A percentile compares a stretch with the other conserved stretches of the same genome.
phyloP scores from a whole-genome alignment of 345 rosid genomes.

The Luvunga scandens region DNA sequence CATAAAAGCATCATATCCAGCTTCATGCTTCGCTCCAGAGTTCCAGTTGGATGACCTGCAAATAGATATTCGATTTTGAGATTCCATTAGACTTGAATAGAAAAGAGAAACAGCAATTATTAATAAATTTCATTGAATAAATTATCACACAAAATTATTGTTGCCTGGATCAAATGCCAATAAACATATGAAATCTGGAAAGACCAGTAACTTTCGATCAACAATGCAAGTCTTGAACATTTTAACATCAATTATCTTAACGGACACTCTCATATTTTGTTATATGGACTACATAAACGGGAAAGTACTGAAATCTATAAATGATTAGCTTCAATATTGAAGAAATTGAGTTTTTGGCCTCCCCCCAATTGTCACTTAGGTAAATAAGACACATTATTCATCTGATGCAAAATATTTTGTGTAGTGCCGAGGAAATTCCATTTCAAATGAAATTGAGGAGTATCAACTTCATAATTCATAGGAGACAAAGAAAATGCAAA shows the following conservation, averaged over 20 bases:
- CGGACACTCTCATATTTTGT: not conserved
- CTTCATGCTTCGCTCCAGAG: conserved; percentile 90
- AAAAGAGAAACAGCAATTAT: not conserved
- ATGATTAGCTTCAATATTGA: not conserved
- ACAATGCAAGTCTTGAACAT: not conserved
- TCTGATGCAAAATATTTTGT: not conserved
- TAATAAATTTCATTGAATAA: not conserved
- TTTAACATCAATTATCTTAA: not conserved
- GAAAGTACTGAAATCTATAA: not conserved
- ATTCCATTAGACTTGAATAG: not conserved
- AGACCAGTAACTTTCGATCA: not conserved
- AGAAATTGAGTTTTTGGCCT: not conserved
- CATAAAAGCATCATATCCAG: conserved; percentile 99
- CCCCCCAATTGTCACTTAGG: not conserved
- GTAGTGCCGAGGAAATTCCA: not conserved
- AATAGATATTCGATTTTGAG: not conserved
- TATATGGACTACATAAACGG: not conserved
- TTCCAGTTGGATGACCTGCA: conserved; percentile 78
- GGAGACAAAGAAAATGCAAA: conserved; percentile 29
- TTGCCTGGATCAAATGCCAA: not conserved
- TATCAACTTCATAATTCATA: not conserved
- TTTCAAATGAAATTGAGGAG: not conserved
- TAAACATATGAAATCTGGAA: not conserved
- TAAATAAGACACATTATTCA: not conserved
- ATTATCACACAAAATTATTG: not conserved